Evolutionary conservation across 805 yeast species (phyloP).

Genomic region (Blastobotrys mokoenaii): DNA sequence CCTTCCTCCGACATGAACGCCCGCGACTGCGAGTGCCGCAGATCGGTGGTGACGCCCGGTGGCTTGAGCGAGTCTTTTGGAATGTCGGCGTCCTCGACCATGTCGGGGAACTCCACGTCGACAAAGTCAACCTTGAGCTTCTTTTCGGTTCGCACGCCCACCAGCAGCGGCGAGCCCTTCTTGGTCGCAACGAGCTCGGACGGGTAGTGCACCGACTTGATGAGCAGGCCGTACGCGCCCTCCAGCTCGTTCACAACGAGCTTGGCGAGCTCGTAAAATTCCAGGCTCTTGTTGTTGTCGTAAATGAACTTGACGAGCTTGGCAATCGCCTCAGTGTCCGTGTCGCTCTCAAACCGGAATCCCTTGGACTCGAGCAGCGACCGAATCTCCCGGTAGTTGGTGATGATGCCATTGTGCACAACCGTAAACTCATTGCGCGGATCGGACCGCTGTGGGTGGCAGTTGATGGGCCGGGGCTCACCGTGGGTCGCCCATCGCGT

Average conservation of each 20-base stretch:
- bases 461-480: conserved; percentile 73
- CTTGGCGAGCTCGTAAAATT: conserved; percentile 87
- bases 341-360: conserved; percentile 75
- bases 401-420: conserved; percentile 97
- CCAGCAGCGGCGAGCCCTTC: conserved; percentile 94
- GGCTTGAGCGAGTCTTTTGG: conserved; percentile 10
- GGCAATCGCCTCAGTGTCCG: conserved; percentile 98
- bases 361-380: conserved; percentile 77
- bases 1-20: conserved; percentile 95
- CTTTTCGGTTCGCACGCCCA: conserved; percentile 94
- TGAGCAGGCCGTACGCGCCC: conserved; percentile 95
- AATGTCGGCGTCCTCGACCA: conserved; percentile 13
- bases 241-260: conserved; percentile 87
- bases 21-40: conserved; percentile 89
- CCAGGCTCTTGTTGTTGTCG: conserved; percentile 74
- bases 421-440: conserved; percentile 73
- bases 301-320: conserved; percentile 86
- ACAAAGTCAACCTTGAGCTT: conserved; percentile 96
- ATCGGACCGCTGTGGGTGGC: conserved; percentile 96
- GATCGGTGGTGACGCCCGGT: conserved; percentile 28
- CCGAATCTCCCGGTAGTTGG: conserved; percentile 87
- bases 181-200: conserved; percentile 95
- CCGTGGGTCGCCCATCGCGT: conserved; percentile 99
- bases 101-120: conserved; percentile 92
- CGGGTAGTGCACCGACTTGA: conserved; percentile 87